Conservation (phyloP, 352 stramenopile genomes). For the Globisporangium echinulatum region DNA sequence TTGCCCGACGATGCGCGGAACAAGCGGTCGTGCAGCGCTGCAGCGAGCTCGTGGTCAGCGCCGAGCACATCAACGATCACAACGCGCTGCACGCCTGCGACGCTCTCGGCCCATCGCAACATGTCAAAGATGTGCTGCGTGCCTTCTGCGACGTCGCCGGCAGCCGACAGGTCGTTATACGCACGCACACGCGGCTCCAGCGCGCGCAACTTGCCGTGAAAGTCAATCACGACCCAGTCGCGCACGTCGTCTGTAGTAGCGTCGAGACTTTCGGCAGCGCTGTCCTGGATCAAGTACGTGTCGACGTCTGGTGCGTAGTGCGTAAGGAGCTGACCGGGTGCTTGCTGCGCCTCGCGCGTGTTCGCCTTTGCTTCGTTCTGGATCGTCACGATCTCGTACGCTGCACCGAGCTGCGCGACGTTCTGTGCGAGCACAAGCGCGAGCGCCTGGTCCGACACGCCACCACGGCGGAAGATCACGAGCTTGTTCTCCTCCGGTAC, state of each 20-base stretch:
- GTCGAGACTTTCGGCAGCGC: constrained; percentile 32
- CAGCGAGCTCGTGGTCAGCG: constrained; percentile 57
- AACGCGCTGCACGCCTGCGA: constrained; percentile 60
- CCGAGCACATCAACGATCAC: constrained; percentile 53
- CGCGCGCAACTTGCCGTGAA: constrained; percentile 40
- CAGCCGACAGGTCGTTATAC: constrained; percentile 76
- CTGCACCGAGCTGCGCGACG: constrained; percentile 22
- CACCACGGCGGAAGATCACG: constrained; percentile 85
- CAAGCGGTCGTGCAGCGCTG: constrained; percentile 79
- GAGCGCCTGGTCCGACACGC: constrained; percentile 72
- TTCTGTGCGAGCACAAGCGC: constrained; percentile 48
- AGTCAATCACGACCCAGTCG: constrained; percentile 80
- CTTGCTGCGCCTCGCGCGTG: constrained; percentile 75
- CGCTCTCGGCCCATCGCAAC: constrained; percentile 78
- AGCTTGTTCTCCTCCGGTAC: constrained; percentile 69
- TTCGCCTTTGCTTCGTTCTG: constrained; percentile 59
- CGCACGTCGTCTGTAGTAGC: constrained; percentile 25
- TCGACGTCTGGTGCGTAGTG: constrained; percentile 97
- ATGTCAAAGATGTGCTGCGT: constrained; percentile 79
- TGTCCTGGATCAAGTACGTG: constrained; percentile 73
- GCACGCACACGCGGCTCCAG: constrained; percentile 46
- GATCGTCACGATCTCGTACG: constrained; percentile 62
- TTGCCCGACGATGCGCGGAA: constrained; percentile 80
- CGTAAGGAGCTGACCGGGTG: constrained; percentile 94
- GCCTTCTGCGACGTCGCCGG: constrained; percentile 60